Evolutionary conservation across 768 basidiomycete species (phyloP), one percentile per base, ranked within the genome.

Genomic region (Pleurotus platypus): DNA sequence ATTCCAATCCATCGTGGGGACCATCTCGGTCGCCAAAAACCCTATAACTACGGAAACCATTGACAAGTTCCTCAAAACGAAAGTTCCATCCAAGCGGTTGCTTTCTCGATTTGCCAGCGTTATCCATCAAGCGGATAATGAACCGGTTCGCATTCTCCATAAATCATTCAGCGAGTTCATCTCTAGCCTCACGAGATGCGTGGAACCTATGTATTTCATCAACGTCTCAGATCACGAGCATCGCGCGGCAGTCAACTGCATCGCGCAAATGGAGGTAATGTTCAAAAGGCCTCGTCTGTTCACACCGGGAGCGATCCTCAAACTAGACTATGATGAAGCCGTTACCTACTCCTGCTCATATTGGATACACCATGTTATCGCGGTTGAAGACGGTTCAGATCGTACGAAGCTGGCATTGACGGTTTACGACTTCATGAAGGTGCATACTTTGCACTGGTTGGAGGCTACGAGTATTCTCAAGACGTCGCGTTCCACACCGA

Each of bases 161-260:
- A 49, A 49, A 13, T 60, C 59, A 2, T 60, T 60, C 27, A 51
- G 49, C 37, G 59, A 60, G 13, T 60, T 38, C 27, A 49, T 60
- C 24, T 16, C 59, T 35, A 43, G 20, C 45, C 48, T 18, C 1
- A 24, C 35, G 11, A 57, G 59, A 26, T 60, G 59, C 45, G 16
- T 24, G 30, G 15, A 49, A 5, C 47, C 50, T 5, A 18, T 13
- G 22, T 58, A 49, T 56, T 53, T 54, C 18, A 53, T 60, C 37
- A 55, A 60, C 13, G 24, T 39, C 18, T 22, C 49, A 8, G 11
- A 13, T 5, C 56, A 60, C 35, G 50, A 57, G 49, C 22, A 30
- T 16, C 49, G 39, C 11, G 37, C 49, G n/a, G 55, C 56, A n/a
- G 15, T 40, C 26, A 49, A n/a, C 15, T 58, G 57, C 39, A 18